Conservation (phyloP, 106 monocot genomes). For the Apostasia shenzhenica region DNA sequence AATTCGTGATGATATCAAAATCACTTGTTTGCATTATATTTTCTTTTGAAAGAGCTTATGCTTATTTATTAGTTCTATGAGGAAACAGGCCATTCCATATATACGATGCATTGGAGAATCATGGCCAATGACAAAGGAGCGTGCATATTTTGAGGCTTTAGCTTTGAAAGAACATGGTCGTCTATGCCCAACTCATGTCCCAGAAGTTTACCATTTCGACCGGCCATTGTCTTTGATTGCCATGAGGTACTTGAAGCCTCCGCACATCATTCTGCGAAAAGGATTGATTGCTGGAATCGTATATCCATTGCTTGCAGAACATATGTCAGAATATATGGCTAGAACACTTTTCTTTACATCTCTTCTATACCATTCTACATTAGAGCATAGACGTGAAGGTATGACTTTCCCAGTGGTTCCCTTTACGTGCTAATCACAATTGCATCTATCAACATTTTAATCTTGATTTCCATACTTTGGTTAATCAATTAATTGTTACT, state of each 20-base stretch:
- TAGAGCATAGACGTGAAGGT: constrained; percentile 75
- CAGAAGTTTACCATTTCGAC: constrained; percentile 95
- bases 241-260: constrained; percentile 90
- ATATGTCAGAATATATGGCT: constrained; percentile 90
- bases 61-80: not conserved
- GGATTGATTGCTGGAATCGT: constrained; percentile 89
- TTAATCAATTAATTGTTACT: no score
- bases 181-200: constrained; percentile 77
- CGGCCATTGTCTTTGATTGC: constrained; percentile 74
- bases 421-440: no score
- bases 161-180: constrained; percentile 69
- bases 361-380: constrained; percentile 55
- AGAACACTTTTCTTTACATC: constrained; percentile 94
- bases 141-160: constrained; percentile 79
- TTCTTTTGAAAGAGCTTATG: no score
- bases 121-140: constrained; percentile 90
- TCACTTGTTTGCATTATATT: no score
- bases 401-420: not conserved
- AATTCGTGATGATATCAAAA: no score
- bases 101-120: constrained; percentile 92
- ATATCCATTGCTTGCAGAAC: constrained; percentile 87
- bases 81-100: constrained; percentile 73
- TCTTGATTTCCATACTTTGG: no score
- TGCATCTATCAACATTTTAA: no score
- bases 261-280: constrained; percentile 93